Conservation (phyloP, 148 eudicot species). For the Rhododendron ferrugineum region DNA sequence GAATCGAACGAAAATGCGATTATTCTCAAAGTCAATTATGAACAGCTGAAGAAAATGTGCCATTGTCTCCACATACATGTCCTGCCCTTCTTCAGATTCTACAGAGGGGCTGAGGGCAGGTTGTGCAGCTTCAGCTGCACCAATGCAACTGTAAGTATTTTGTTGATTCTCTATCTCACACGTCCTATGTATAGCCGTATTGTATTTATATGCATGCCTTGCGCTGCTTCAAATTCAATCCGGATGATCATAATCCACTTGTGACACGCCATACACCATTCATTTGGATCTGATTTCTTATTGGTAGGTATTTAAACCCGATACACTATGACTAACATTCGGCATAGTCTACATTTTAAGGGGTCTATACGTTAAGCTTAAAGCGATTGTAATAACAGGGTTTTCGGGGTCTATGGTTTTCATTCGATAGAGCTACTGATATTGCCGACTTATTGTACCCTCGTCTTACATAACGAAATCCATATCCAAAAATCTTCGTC, state of each 20-base stretch:
- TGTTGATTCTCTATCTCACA: not conserved
- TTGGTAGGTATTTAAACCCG: not conserved
- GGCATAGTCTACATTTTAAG: not conserved
- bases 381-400: not conserved
- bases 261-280: not conserved
- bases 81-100: constrained; percentile 85
- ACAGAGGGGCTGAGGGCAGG: constrained; percentile 68
- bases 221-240: not conserved
- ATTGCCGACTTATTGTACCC: not conserved
- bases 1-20: constrained; percentile 67
- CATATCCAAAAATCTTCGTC: not conserved
- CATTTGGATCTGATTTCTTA: not conserved
- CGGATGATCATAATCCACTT: not conserved
- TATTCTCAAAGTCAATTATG: constrained; percentile 67
- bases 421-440: not conserved
- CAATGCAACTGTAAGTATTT: constrained; percentile 44
- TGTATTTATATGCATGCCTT: not conserved
- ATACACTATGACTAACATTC: not conserved
- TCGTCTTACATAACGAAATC: not conserved
- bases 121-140: constrained; percentile 94
- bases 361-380: not conserved
- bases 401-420: not conserved
- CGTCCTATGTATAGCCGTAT: not conserved
- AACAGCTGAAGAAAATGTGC: constrained; percentile 73
- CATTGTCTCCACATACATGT: constrained; percentile 72